A percentile compares a stretch with the other conserved stretches of the same genome.
These are phyloP conservation scores for Leonotis leonurus DNA, from an alignment of 257 asterid species.

Conservation along the genomic window DNA sequence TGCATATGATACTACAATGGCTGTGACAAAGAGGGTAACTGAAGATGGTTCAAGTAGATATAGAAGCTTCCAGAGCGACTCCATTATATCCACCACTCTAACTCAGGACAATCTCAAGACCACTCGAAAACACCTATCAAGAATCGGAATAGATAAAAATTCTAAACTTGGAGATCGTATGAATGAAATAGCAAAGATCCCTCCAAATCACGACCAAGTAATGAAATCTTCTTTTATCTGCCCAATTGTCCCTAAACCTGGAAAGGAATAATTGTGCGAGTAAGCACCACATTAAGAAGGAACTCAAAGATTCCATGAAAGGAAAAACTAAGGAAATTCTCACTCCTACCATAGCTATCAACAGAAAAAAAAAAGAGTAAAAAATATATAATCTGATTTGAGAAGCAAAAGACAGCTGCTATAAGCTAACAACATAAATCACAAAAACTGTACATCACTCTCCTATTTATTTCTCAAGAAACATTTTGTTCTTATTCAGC, in stretches of 20 bases:
- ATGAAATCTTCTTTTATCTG: not conserved
- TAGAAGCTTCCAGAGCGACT: conserved; percentile 63
- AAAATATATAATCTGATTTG: not conserved
- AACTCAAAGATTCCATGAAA: not conserved
- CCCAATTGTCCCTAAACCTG: conserved; percentile 22
- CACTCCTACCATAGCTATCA: not conserved
- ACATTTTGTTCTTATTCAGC: not conserved
- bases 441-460: not conserved
- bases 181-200: not conserved
- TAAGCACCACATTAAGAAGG: not conserved
- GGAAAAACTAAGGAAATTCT: not conserved
- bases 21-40: conserved; percentile 64
- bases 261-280: not conserved
- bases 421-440: not conserved
- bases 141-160: conserved; percentile 1
- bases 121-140: not conserved
- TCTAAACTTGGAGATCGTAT: not conserved
- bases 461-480: not conserved
- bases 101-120: not conserved
- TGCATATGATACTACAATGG: conserved; percentile 68
- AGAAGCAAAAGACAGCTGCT: not conserved
- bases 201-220: not conserved
- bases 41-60: conserved; percentile 84
- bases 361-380: no score
- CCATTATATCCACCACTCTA: conserved; percentile 32